A percentile compares a stretch with the other conserved stretches of the same genome.
Conservation (phyloP, 768 basidiomycete species). For the Hemileccinum rubropunctum region DNA sequence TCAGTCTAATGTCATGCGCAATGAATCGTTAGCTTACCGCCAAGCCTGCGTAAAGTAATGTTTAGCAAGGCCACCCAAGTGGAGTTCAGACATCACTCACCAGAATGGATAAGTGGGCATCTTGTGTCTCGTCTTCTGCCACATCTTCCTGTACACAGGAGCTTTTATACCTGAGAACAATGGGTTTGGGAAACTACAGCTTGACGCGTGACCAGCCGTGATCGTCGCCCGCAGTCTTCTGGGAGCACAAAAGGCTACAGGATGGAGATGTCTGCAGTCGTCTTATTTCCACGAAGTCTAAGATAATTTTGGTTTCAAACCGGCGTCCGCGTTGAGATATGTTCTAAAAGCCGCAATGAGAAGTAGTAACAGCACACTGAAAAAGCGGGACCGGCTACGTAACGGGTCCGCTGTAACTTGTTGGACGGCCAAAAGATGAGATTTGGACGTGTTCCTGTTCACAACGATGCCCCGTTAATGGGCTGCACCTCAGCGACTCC, state of each 20-base stretch:
- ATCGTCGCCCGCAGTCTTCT: background rate
- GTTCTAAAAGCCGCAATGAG: constrained; percentile 1
- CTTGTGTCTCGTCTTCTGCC: constrained; percentile 9
- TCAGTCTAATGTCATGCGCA: background rate
- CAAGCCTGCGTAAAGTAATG: constrained; percentile 45
- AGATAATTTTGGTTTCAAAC: constrained; percentile 3
- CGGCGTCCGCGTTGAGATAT: background rate
- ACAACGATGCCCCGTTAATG: constrained; percentile 1
- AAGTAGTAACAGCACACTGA: background rate
- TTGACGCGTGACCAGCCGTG: constrained; percentile 5
- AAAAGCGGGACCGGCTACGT: constrained; percentile 11
- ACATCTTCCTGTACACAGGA: background rate
- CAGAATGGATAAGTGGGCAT: constrained; percentile 34
- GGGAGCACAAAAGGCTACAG: constrained; percentile 19
- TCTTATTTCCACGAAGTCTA: constrained; percentile 5
- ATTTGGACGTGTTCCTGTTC: constrained; percentile 2
- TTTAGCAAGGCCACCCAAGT: background rate
- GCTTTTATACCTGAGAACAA: constrained; percentile 25
- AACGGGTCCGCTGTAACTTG: background rate
- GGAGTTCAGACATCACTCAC: constrained; percentile 15
- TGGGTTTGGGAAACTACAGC: constrained; percentile 6
- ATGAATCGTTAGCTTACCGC: constrained; percentile 41
- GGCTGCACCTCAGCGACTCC: constrained; percentile 3
- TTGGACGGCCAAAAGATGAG: background rate
- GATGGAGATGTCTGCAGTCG: constrained; percentile 3